These are phyloP conservation scores for Hyphodiscus sp. DNA, from an alignment of 2,329 filamentous ascomycete genomes.

Conservation along the genomic window DNA sequence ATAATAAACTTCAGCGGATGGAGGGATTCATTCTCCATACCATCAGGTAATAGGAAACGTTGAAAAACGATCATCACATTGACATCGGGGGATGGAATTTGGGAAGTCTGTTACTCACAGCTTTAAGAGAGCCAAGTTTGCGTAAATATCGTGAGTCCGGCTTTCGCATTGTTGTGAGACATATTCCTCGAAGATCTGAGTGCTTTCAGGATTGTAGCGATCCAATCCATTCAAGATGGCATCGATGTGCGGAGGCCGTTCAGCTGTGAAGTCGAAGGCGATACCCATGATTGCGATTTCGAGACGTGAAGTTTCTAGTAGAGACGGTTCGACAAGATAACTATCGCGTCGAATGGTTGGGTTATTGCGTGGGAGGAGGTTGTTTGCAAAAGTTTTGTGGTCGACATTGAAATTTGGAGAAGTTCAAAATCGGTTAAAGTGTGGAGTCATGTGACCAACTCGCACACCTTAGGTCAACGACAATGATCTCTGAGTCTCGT, in stretches of 20 bases:
- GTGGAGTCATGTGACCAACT: no score
- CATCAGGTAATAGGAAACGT: slow-evolving; percentile 99
- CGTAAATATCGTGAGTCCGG: slow-evolving; percentile 91
- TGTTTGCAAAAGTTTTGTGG: neutral
- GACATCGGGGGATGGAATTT: slow-evolving; percentile 13
- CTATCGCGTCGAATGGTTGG: neutral
- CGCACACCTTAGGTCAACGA: no score
- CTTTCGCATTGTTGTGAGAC: slow-evolving; percentile 91
- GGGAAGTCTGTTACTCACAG: slow-evolving; percentile 60
- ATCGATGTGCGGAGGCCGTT: slow-evolving; percentile 87
- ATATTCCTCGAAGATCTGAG: slow-evolving; percentile 88
- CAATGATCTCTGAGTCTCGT: no score
- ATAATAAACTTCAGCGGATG: slow-evolving; percentile 62
- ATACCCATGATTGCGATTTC: slow-evolving; percentile 24
- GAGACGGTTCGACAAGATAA: neutral
- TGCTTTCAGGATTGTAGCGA: slow-evolving; percentile 97
- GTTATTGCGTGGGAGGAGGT: neutral
- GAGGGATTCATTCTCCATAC: slow-evolving; percentile 50
- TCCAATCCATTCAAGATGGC: slow-evolving; percentile 94
- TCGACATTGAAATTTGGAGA: neutral
- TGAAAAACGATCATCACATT: slow-evolving; percentile 69
- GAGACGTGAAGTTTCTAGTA: neutral
- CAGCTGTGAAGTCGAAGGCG: slow-evolving; percentile 78
- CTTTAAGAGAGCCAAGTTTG: slow-evolving; percentile 92
- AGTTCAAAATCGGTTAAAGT: neutral